Conservation (phyloP, 2,329 filamentous ascomycete species). For the Metarhizium humberi region DNA sequence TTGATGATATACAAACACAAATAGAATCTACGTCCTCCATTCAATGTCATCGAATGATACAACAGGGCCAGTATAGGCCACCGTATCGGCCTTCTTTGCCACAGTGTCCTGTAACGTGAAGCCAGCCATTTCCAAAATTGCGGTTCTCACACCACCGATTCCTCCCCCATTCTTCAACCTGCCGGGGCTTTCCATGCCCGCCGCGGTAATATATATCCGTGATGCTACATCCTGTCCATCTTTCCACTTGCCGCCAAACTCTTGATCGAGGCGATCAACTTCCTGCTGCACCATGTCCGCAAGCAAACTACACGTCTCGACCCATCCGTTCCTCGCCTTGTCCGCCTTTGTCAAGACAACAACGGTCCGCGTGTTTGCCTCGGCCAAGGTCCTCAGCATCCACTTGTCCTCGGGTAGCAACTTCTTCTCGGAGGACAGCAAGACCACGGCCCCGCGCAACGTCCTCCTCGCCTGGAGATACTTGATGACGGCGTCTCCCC, state of each 20-base stretch:
- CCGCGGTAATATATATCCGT: slow-evolving; percentile 26
- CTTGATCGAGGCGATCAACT: slow-evolving; percentile 14
- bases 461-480: slow-evolving; percentile 38
- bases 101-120: slow-evolving; percentile 20
- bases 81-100: slow-evolving; percentile 25
- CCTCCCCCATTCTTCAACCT: slow-evolving; percentile 26
- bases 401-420: slow-evolving; percentile 38
- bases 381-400: slow-evolving; percentile 37
- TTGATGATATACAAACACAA: slow-evolving; percentile 4
- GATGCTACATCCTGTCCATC: slow-evolving; percentile 19
- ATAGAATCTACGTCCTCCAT: slow-evolving; percentile 18
- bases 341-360: slow-evolving; percentile 50
- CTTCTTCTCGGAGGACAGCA: slow-evolving; percentile 44
- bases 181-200: slow-evolving; percentile 23
- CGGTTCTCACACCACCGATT: slow-evolving; percentile 28
- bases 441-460: slow-evolving; percentile 41
- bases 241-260: slow-evolving; percentile 17
- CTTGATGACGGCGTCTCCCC: slow-evolving; percentile 43
- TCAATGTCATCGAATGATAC: slow-evolving; percentile 30
- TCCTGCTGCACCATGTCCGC: slow-evolving; percentile 18
- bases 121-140: slow-evolving; percentile 32
- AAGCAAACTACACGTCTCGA: slow-evolving; percentile 15
- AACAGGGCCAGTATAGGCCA: slow-evolving; percentile 24
- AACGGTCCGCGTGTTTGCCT: slow-evolving; percentile 33
- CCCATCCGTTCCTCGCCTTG: slow-evolving; percentile 28